phyloP scores from a whole-genome alignment of 495 filamentous ascomycete genomes.

The Cercophora sp. region DNA sequence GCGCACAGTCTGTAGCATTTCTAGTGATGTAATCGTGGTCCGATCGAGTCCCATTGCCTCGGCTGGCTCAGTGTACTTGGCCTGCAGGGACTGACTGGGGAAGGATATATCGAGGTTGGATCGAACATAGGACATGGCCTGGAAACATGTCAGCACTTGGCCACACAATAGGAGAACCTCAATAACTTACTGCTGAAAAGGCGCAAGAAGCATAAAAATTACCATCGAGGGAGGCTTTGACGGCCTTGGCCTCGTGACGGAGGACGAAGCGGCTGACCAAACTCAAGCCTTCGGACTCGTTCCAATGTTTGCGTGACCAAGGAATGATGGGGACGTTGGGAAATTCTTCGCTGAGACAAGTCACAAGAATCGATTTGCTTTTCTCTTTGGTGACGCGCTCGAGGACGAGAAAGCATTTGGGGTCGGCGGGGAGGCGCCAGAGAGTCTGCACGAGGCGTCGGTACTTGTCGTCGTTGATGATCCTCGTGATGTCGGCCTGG shows the following conservation, averaged over 20 bases:
- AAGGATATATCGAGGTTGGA: slow-evolving; percentile 59
- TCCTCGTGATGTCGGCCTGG: slow-evolving; percentile 50
- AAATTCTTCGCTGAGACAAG: slow-evolving; percentile 61
- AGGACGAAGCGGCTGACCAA: slow-evolving; percentile 78
- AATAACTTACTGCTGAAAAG: slow-evolving; percentile 69
- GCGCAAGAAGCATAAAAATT: slow-evolving; percentile 91
- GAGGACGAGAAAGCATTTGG: slow-evolving; percentile 20
- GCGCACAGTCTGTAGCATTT: slow-evolving; percentile 85
- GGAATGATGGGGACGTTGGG: slow-evolving; percentile 52
- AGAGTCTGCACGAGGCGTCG: slow-evolving; percentile 54
- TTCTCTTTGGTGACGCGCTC: slow-evolving; percentile 56
- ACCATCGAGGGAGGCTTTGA: slow-evolving; percentile 70
- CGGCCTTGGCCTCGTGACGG: slow-evolving; percentile 67
- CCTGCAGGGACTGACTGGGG: slow-evolving; percentile 70
- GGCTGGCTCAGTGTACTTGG: slow-evolving; percentile 84
- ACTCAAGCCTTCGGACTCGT: slow-evolving; percentile 73
- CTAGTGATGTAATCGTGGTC: slow-evolving; percentile 76
- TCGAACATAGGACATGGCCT: slow-evolving; percentile 83
- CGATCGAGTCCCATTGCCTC: slow-evolving; percentile 94
- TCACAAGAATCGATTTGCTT: slow-evolving; percentile 70
- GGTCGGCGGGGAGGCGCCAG: slow-evolving; percentile 59
- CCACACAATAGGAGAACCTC: neutral
- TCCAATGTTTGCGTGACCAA: slow-evolving; percentile 83
- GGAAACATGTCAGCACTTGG: slow-evolving; percentile 3
- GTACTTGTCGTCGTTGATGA: slow-evolving; percentile 78